phyloP scores from a whole-genome alignment of 805 yeast genomes.

The Barnettozyma pratensis region DNA sequence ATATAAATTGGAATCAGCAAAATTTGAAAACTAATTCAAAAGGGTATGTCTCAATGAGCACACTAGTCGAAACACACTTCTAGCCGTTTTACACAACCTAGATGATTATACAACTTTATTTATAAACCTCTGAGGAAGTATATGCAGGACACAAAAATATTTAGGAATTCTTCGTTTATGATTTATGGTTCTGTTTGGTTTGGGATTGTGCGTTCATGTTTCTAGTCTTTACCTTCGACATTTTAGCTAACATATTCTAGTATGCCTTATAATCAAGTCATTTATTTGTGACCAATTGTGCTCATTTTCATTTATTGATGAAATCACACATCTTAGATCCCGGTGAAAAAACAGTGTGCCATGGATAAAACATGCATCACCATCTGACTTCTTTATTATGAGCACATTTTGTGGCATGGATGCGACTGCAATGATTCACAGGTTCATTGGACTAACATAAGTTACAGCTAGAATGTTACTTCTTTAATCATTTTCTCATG shows the following conservation, averaged over 20 bases:
- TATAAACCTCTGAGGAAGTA: constrained; percentile 59
- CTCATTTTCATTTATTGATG: constrained; percentile 15
- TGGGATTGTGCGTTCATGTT: not conserved
- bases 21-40: not conserved
- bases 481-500: too few relatives aligned
- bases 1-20: not conserved
- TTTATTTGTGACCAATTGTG: too few relatives aligned
- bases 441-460: not conserved
- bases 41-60: not conserved
- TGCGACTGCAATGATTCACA: not conserved
- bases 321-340: constrained; percentile 26
- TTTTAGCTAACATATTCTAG: not conserved
- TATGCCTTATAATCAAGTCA: not conserved
- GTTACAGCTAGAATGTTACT: not conserved
- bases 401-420: not conserved
- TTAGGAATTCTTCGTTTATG: constrained; percentile 79
- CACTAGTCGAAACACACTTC: not conserved
- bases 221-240: too few relatives aligned
- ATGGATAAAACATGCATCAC: constrained; percentile 93
- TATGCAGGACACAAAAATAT: constrained; percentile 63
- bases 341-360: constrained; percentile 66
- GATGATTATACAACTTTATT: constrained; percentile 32
- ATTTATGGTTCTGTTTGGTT: constrained; percentile 24
- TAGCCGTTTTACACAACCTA: not conserved
- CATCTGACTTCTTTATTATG: constrained; percentile 60